Base-by-base conservation (phyloP, 78 protist species). In the Tieghemostelium lacteum region DNA sequence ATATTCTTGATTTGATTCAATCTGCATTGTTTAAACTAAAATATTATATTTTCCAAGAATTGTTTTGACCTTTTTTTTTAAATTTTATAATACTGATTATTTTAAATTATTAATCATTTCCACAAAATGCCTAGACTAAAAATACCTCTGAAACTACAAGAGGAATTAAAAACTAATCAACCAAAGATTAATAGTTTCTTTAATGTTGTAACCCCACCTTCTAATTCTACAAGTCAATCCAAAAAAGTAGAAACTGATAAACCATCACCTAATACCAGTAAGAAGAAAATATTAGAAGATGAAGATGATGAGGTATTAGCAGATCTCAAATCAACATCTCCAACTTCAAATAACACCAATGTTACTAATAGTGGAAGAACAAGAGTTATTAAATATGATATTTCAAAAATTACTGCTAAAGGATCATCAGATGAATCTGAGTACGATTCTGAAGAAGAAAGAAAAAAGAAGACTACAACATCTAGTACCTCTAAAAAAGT, bases 111-210 rank as follows among this genome's bases (percentile, higher is more conserved):
- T 28, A 4, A 17, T 26, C 20, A 64, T 36, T 64, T 12, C 17
- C 5, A 64, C 16, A 64, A 36, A 50, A 71, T 71, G 77, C 64
- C 77, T 22, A 45, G 77, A 50, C 20, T 71, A 71, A 71, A 71
- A 71, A 40, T 71, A 71, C 77, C 77, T 4, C 6, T 19, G 16
- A 16, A 57, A 7, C 17, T 19, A 19, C 8, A 19, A 16, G 63
- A 57, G 29, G 29, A 57, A 57, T 5, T 19, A 19, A 57, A 57
- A 22, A 22, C 63, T n/a, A 7, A 16, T n/a, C 63, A 57, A 16
- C 8, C 52, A 14, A 45, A 45, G 10, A 45, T 45, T 45, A 45
- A 10, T 45, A 14, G n/a, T 14, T 45, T 45, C 10, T 45, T 45
- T 10, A 14, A 6, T 45, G n/a, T 10, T 14, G 52, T 45, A 14